These are phyloP conservation scores for Bryoglossum gracile DNA, from an alignment of 495 filamentous ascomycete genomes.

Conservation along the genomic window DNA sequence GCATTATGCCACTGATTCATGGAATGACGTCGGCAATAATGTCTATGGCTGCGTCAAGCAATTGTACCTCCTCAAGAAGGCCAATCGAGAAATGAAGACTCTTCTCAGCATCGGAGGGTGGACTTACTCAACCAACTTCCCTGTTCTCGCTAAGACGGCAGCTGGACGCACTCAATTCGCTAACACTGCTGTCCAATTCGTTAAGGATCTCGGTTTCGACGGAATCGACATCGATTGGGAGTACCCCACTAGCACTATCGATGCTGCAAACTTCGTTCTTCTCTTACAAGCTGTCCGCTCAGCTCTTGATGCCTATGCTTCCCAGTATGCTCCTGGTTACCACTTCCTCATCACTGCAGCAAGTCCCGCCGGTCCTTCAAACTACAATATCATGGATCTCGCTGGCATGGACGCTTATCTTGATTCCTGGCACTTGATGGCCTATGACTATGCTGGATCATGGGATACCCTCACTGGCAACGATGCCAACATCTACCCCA, in stretches of 20 bases:
- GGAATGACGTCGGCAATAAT: constrained; percentile 52
- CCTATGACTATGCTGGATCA: constrained; percentile 64
- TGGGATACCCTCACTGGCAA: constrained; percentile 68
- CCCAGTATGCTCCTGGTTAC: constrained; percentile 35
- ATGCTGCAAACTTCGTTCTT: constrained; percentile 65
- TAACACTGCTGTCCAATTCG: constrained; percentile 34
- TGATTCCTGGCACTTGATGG: constrained; percentile 85
- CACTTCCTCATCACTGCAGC: constrained; percentile 77
- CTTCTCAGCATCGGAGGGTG: constrained; percentile 86
- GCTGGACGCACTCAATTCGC: constrained; percentile 57
- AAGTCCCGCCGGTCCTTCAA: constrained; percentile 47
- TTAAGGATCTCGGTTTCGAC: constrained; percentile 58
- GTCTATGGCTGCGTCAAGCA: constrained; percentile 86
- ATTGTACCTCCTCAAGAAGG: constrained; percentile 76
- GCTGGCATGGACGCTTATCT: constrained; percentile 63
- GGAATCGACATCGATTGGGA: constrained; percentile 60
- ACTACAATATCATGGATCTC: constrained; percentile 64
- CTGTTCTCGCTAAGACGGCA: constrained; percentile 53
- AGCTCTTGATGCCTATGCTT: constrained; percentile 58
- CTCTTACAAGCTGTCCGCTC: constrained; percentile 60
- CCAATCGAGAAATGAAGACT: constrained; percentile 76
- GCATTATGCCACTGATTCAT: constrained; percentile 67
- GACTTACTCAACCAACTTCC: constrained; percentile 78
- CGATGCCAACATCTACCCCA: constrained; percentile 66
- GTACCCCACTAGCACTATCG: constrained; percentile 46